Evolutionary conservation across 2,329 filamentous ascomycete species (phyloP).

Genomic region (Fusarium sp.): DNA sequence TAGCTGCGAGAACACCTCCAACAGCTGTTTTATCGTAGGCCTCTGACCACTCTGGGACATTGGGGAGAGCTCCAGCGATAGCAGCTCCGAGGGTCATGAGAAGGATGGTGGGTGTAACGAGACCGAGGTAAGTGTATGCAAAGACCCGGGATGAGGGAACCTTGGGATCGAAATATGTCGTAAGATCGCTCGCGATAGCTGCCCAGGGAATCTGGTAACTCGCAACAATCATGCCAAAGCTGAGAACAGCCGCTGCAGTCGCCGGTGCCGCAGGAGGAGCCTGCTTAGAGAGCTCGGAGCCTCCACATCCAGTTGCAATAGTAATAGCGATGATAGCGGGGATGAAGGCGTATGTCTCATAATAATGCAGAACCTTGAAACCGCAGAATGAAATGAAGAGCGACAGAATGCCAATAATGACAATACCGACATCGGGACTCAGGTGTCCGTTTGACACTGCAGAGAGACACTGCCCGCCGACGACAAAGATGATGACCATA

Average conservation of each 20-base stretch:
- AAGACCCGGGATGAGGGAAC: constrained; percentile 65
- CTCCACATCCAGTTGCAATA: constrained; percentile 66
- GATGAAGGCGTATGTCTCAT: constrained; percentile 68
- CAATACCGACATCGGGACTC: constrained; percentile 67
- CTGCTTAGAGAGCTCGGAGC: constrained; percentile 61
- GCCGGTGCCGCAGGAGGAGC: constrained; percentile 53
- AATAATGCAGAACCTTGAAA: constrained; percentile 66
- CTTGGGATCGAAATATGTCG: constrained; percentile 68
- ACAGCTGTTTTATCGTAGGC: constrained; percentile 65
- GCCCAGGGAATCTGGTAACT: constrained; percentile 73
- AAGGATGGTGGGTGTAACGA: constrained; percentile 64
- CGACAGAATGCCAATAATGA: constrained; percentile 67
- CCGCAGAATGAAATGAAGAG: constrained; percentile 72
- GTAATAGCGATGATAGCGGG: constrained; percentile 65
- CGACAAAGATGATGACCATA: constrained; percentile 69
- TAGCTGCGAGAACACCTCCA: constrained; percentile 69
- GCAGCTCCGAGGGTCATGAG: constrained; percentile 73
- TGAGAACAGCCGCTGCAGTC: constrained; percentile 60
- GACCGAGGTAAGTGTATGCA: constrained; percentile 66
- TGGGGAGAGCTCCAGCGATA: constrained; percentile 69
- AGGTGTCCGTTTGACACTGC: constrained; percentile 62
- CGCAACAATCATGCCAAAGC: constrained; percentile 70
- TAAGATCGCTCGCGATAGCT: constrained; percentile 68
- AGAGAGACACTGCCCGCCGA: constrained; percentile 69
- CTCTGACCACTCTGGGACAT: constrained; percentile 63